These are phyloP conservation scores for Cladorrhinum samala DNA, from an alignment of 495 filamentous ascomycete species.

Conservation along the genomic window DNA sequence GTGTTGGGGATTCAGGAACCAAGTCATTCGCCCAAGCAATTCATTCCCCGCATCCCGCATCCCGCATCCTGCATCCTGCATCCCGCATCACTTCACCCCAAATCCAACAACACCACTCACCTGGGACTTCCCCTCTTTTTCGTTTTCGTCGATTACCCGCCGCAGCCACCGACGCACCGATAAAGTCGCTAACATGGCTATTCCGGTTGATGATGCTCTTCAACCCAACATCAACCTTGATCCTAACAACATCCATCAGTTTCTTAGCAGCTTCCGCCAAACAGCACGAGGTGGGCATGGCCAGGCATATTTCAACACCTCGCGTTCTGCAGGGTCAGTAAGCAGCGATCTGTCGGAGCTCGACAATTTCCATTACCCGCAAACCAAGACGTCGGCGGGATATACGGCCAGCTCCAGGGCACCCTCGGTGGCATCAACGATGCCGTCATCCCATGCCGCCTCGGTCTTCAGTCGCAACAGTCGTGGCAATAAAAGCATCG, in stretches of 20 bases:
- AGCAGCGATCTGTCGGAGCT: not conserved
- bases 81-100: too few relatives aligned
- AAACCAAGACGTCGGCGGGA: too few relatives aligned
- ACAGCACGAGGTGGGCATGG: not conserved
- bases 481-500: not conserved
- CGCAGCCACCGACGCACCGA: not conserved
- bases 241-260: not conserved
- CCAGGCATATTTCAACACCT: not conserved
- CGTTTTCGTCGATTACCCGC: not conserved
- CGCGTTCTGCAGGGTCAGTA: not conserved
- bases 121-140: not conserved
- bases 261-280: not conserved
- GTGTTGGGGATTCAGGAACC: too few relatives aligned
- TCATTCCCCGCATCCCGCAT: too few relatives aligned
- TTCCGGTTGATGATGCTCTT: too few relatives aligned
- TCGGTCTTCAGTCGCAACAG: too few relatives aligned
- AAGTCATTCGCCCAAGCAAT: too few relatives aligned
- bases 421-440: too few relatives aligned
- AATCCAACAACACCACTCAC: not conserved
- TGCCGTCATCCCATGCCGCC: too few relatives aligned
- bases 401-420: too few relatives aligned
- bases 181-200: not conserved
- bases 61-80: too few relatives aligned
- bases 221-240: too few relatives aligned
- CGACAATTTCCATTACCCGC: not conserved